phyloP scores from a whole-genome alignment of 1,284 basidiomycete species.

The Ceraceosorus guamensis region DNA sequence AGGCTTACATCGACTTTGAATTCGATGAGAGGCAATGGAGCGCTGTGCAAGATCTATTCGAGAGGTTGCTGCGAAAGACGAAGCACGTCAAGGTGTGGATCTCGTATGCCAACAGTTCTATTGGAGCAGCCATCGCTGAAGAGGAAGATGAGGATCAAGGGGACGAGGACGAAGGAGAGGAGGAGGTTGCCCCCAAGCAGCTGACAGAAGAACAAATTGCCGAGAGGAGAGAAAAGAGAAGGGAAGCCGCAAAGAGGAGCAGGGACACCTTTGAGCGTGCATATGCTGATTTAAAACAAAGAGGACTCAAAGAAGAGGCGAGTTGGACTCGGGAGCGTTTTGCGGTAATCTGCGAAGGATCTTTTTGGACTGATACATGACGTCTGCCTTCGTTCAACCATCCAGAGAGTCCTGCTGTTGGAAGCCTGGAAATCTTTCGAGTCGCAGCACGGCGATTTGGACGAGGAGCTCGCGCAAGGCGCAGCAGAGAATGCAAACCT shows the following conservation, averaged over 20 bases:
- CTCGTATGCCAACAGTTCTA: conserved; percentile 50
- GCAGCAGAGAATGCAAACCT: conserved; percentile 46
- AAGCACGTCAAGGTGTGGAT: conserved; percentile 74
- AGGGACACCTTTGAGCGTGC: conserved; percentile 73
- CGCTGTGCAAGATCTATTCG: conserved; percentile 75
- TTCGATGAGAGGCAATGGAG: conserved; percentile 88
- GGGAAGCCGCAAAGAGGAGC: conserved; percentile 62
- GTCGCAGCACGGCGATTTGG: conserved; percentile 63
- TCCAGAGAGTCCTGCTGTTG: conserved; percentile 69
- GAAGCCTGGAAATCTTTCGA: conserved; percentile 93
- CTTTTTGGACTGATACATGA: too few species aligned
- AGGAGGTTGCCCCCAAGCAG: conserved; percentile 50
- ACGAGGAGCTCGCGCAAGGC: conserved; percentile 49
- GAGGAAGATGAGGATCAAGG: conserved; percentile 59
- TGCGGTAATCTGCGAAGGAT: background rate
- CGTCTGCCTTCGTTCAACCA: too few species aligned
- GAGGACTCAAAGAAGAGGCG: conserved; percentile 79
- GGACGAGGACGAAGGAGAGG: conserved; percentile 50
- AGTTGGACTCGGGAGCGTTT: conserved; percentile 28
- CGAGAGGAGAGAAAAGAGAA: conserved; percentile 50
- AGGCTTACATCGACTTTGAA: conserved; percentile 91
- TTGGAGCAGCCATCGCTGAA: conserved; percentile 57
- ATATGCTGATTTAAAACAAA: conserved; percentile 74
- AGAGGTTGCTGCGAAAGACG: conserved; percentile 75
- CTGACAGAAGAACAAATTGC: conserved; percentile 20